Conservation (phyloP, 2,329 filamentous ascomycete species). For the Phialophora chinensis region DNA sequence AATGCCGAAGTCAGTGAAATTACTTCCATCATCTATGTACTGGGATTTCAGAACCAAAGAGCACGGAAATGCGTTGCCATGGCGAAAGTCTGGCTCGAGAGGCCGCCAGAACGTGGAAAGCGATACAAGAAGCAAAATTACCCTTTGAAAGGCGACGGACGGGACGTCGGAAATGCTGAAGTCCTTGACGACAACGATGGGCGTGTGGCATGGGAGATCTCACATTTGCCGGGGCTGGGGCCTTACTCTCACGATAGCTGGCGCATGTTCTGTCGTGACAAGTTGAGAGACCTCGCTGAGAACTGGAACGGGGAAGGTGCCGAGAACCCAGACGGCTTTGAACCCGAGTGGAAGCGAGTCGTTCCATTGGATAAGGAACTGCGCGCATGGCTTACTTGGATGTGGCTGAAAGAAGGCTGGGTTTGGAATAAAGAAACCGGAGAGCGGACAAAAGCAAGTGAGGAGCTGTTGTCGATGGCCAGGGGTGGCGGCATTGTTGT, state of each 20-base stretch:
- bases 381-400: slow-evolving; percentile 84
- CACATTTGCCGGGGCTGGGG: slow-evolving; percentile 77
- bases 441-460: slow-evolving; percentile 49
- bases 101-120: slow-evolving; percentile 65
- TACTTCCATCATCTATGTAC: slow-evolving; percentile 66
- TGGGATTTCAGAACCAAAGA: slow-evolving; percentile 74
- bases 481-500: slow-evolving; percentile 49
- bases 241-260: slow-evolving; percentile 86
- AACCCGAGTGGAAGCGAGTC: slow-evolving; percentile 91
- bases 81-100: slow-evolving; percentile 69
- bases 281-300: slow-evolving; percentile 67
- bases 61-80: slow-evolving; percentile 72
- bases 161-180: slow-evolving; percentile 56
- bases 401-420: slow-evolving; percentile 88
- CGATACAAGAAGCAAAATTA: slow-evolving; percentile 65
- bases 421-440: slow-evolving; percentile 78
- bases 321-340: slow-evolving; percentile 57
- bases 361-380: slow-evolving; percentile 80
- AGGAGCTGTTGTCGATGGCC: slow-evolving; percentile 48
- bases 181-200: slow-evolving; percentile 56
- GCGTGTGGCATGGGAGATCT: slow-evolving; percentile 77
- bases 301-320: slow-evolving; percentile 69
- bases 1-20: slow-evolving; percentile 63
- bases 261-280: slow-evolving; percentile 90
- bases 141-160: slow-evolving; percentile 57